Conservation (phyloP, 148 eudicot genomes). For the Linanthus parryae region DNA sequence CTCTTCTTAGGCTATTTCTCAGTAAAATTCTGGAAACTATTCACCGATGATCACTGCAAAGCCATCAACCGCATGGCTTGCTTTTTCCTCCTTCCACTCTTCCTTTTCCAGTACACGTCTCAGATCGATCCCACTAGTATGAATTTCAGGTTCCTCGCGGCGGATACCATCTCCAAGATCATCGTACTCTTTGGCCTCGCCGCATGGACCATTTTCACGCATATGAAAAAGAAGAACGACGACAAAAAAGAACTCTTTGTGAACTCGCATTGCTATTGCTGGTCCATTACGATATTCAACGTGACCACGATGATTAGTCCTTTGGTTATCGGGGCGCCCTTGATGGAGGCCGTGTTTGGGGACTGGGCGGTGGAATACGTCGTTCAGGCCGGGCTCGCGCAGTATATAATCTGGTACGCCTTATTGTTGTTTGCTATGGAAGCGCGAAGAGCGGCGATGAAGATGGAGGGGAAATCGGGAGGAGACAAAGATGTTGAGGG, state of each 20-base stretch:
- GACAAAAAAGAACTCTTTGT: no score
- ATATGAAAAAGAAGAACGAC: slow-evolving; percentile 59
- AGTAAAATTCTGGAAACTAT: slow-evolving; percentile 28
- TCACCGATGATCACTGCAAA: slow-evolving; percentile 24
- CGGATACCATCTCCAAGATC: slow-evolving; percentile 57
- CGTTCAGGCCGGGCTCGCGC: slow-evolving; percentile 60
- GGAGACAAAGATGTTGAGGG: slow-evolving; percentile 34
- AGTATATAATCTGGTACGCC: slow-evolving; percentile 60
- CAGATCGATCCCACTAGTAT: slow-evolving; percentile 23
- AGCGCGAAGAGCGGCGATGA: no score
- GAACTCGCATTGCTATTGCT: no score
- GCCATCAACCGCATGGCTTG: slow-evolving; percentile 27
- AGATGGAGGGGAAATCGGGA: no score
- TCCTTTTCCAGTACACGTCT: slow-evolving; percentile 26
- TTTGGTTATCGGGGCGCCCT: slow-evolving; percentile 72
- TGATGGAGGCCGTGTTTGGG: slow-evolving; percentile 68
- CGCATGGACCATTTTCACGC: slow-evolving; percentile 67
- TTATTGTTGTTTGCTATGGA: slow-evolving; percentile 55
- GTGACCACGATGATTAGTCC: slow-evolving; percentile 53
- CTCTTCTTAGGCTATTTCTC: slow-evolving; percentile 25
- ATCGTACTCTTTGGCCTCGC: slow-evolving; percentile 43
- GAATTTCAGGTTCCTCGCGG: slow-evolving; percentile 24
- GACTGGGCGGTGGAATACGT: slow-evolving; percentile 45
- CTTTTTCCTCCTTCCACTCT: slow-evolving; percentile 28
- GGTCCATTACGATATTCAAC: slow-evolving; percentile 77